phyloP scores from a whole-genome alignment of 164 flowering plant genomes.

The Buxus sempervirens region DNA sequence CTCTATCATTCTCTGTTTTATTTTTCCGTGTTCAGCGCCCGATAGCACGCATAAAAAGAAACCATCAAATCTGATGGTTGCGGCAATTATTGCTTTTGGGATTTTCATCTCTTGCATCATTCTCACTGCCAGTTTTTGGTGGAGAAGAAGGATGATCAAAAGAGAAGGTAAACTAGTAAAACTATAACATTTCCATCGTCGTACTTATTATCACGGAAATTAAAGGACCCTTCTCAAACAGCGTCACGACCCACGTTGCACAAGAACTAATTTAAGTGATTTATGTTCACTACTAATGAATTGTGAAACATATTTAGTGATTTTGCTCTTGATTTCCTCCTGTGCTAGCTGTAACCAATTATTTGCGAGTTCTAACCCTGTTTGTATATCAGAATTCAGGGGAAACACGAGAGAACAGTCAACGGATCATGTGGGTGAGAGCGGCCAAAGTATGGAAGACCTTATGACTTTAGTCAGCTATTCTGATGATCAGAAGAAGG shows the following conservation, averaged over 20 bases:
- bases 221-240: no score
- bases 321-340: no score
- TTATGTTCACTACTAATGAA: no score
- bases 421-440: constrained; percentile 16
- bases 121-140: background rate
- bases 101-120: background rate
- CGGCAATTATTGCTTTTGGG: background rate
- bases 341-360: no score
- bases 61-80: background rate
- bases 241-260: no score
- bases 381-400: background rate
- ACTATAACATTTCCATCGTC: background rate
- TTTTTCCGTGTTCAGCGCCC: background rate
- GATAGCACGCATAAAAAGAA: background rate
- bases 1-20: no score
- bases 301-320: no score
- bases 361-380: background rate
- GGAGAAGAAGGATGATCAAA: background rate
- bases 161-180: constrained; percentile 15
- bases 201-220: no score
- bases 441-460: constrained; percentile 24
- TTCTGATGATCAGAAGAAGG: no score
- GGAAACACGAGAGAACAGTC: constrained; percentile 5
- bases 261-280: no score
- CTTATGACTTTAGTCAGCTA: no score